A percentile compares a stretch with the other conserved stretches of the same genome.
These are phyloP conservation scores for Salvia hispanica DNA, from an alignment of 257 asterid genomes.

Conservation along the genomic window DNA sequence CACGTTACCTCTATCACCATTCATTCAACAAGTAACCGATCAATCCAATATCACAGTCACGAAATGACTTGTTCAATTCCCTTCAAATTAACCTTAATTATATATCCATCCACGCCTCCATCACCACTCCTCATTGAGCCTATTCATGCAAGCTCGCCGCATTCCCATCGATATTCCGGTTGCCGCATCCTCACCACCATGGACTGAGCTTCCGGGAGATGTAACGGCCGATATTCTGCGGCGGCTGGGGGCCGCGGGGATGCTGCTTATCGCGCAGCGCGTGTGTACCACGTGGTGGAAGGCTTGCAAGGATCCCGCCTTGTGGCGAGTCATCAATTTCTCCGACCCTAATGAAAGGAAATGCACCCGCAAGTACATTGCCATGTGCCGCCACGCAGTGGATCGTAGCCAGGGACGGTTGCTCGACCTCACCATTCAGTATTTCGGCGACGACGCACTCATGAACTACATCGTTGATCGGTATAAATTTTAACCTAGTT, in stretches of 20 bases:
- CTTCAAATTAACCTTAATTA: too few species aligned
- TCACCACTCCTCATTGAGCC: too few species aligned
- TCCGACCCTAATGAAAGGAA: neutral
- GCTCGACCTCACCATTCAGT: conserved; percentile 28
- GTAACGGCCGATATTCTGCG: conserved; percentile 44
- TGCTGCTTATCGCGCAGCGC: conserved; percentile 41
- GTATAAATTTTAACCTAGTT: conserved; percentile 15
- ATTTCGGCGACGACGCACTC: conserved; percentile 27
- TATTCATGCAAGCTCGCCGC: too few species aligned
- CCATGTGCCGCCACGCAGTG: conserved; percentile 42
- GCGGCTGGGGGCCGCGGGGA: conserved; percentile 38
- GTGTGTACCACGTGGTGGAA: conserved; percentile 47
- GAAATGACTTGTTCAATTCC: too few species aligned
- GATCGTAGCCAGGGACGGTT: conserved; percentile 44
- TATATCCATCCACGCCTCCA: too few species aligned
- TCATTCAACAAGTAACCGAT: too few species aligned
- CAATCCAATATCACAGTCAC: too few species aligned
- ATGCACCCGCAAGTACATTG: neutral
- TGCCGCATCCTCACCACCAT: conserved; percentile 28
- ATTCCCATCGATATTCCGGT: too few species aligned
- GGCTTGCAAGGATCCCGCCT: conserved; percentile 39
- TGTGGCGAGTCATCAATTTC: conserved; percentile 42
- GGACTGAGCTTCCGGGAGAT: conserved; percentile 53
- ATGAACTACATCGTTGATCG: conserved; percentile 34
- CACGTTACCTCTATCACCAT: too few species aligned